Evolutionary conservation across 345 rosid species (phyloP).

Genomic region (Salix koriyanagi): DNA sequence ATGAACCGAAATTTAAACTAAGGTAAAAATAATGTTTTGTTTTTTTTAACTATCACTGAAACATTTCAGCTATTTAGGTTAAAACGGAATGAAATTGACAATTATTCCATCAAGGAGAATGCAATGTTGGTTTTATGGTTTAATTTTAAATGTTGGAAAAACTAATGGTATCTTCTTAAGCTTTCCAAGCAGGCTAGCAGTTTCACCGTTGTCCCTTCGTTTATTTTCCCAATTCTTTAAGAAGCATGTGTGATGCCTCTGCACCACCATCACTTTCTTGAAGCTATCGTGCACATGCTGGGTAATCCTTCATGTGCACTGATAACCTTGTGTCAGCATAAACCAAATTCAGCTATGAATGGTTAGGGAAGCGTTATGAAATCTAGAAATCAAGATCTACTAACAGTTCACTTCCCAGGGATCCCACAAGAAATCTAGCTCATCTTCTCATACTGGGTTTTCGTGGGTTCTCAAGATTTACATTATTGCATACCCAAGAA

Average conservation of each 20-base stretch:
- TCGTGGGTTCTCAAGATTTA: background rate
- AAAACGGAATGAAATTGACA: too few relatives aligned
- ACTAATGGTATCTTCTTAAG: background rate
- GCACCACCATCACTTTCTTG: background rate
- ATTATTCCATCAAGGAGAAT: background rate
- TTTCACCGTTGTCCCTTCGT: background rate
- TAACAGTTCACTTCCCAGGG: background rate
- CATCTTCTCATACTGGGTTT: background rate
- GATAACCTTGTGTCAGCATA: background rate
- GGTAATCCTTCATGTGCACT: background rate
- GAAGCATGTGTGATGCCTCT: background rate
- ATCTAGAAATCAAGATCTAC: background rate
- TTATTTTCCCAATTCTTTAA: background rate
- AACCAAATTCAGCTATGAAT: background rate
- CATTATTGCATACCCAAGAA: background rate
- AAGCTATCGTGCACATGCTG: background rate
- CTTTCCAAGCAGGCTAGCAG: background rate
- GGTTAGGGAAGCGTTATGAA: background rate
- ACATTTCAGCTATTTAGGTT: too few relatives aligned
- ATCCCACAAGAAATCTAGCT: background rate
- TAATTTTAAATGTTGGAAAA: background rate
- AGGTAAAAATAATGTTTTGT: too few relatives aligned
- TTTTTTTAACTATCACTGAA: too few relatives aligned
- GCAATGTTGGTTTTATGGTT: background rate
- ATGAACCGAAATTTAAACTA: accelerated